Base-by-base conservation (phyloP, 1,284 basidiomycete genomes). In the Boletus subluridellus region DNA sequence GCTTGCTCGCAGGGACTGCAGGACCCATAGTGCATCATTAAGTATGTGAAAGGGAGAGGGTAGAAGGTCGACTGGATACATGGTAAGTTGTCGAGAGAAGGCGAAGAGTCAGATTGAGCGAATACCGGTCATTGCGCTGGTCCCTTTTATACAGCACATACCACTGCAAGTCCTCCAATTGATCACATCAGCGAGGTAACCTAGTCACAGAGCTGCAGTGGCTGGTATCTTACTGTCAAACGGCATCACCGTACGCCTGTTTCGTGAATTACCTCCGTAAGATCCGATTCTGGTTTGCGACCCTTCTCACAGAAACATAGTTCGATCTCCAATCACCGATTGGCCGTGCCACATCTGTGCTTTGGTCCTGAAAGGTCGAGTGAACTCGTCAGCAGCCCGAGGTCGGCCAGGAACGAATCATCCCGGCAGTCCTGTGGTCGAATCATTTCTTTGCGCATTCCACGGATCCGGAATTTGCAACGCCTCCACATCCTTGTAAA, bases 31-130 rank as follows among this genome's bases (percentile, higher is more conserved):
- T 34, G 55, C 66, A 37, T 71, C 65, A 51, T 69, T 69, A 17
- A 78, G 32, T 48, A 80, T 57, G 34, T 74, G 69, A 26, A 73
- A 54, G 44, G 78, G 77, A 1, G 74, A 76, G 26, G 74, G 69
- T 52, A 76, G 59, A 57, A 77, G 69, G 65, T 73, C 74, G 61
- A 77, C 69, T 28, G 68, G 63, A 52, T 69, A 64, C 70, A 72
- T 72, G 58, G 59, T 38, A 34, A 58, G 55, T 57, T 45, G 60
- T 57, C 49, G 52, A 57, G 53, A 45, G 52, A 37, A 30, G 48
- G 41, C 46, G 37, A 49, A 24, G 17, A 54, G 15, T 49, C 15
- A 34, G 37, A 50, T 54, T 68, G 60, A 52, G 52, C 35, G 49
- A 39, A 55, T 45, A 47, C 17, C 12, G 39, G 21, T 44, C n/a